A percentile compares a stretch with the other conserved stretches of the same genome.
phyloP scores from a whole-genome alignment of 345 rosid genomes.

The Linum trigynum region DNA sequence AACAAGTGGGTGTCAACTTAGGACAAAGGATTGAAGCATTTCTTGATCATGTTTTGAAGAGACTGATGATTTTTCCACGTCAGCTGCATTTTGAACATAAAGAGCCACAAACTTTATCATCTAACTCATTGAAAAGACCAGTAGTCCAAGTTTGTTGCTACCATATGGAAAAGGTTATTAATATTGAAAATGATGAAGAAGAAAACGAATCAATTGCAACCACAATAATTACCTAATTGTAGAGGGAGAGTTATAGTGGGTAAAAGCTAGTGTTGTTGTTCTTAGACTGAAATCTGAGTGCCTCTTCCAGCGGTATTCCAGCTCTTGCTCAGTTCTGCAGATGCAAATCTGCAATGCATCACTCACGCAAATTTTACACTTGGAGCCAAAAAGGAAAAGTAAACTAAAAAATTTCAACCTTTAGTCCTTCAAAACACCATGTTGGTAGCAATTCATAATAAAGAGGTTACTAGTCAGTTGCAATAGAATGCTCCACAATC shows the following conservation, averaged over 20 bases:
- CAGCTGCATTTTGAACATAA: not conserved
- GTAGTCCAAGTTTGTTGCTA: not conserved
- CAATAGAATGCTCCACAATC: not conserved
- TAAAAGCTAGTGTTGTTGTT: slow-evolving; percentile 27
- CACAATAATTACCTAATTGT: slow-evolving; percentile 21
- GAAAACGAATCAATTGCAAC: not conserved
- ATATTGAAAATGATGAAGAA: not conserved
- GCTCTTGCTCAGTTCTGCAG: slow-evolving; percentile 39
- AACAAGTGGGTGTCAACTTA: too few relatives aligned
- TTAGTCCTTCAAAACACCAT: not conserved
- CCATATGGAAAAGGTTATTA: not conserved
- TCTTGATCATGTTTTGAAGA: not conserved
- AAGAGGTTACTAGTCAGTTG: not conserved
- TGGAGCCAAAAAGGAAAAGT: not conserved
- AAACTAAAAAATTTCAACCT: too few relatives aligned
- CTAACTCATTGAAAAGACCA: not conserved
- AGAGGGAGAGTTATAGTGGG: slow-evolving; percentile 23
- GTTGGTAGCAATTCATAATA: not conserved
- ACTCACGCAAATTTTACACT: not conserved
- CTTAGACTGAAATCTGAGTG: slow-evolving; percentile 31
- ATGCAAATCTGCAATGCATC: slow-evolving; percentile 21
- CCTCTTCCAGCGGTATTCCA: slow-evolving; percentile 38
- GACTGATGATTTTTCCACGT: not conserved
- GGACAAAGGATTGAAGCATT: too few relatives aligned
- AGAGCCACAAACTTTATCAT: not conserved